Evolutionary conservation across 1,139 yeast genomes (phyloP), one percentile per base, ranked within the genome.

Genomic region (Suhomyces ambrosiae): DNA sequence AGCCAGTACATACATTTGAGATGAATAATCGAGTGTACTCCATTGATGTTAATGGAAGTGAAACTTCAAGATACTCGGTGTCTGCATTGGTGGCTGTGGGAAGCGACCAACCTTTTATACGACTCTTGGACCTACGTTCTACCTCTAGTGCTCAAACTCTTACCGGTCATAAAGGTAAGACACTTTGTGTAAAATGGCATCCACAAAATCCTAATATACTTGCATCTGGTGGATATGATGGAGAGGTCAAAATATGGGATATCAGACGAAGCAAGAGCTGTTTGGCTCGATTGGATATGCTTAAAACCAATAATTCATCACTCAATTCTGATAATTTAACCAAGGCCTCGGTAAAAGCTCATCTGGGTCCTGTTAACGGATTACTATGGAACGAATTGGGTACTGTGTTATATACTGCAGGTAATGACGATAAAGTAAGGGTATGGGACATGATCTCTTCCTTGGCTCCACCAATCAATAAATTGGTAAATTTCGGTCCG

Each of bases 211-310:
- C 76, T 2, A 63, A 82, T 48, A 42, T 85, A 13, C 65, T 87
- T 3, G 86, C 88, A 0, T 73, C 88, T 1, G 95, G 94, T 3
- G 92, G 94, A 6, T 71, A 76, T 22, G 90, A 85, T 50, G 95
- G 87, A 0, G 82, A 77, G 41, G 74, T 77, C 13, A 70, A 76
- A 37, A 57, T 80, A 0, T 81, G 96, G 96, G 96, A 87, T 53
- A 78, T 86, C 4, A 64, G 96, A 32, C 65, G 86, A 37, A 79
- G 87, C 32, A 68, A 73, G 12, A 76, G 85, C 23, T 83, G 89
- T 51, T 60, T 87, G 16, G 76, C 79, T 46, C 69, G 79, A 19
- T 63, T 82, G 46, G 90, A 82, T 52, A 71, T 74, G 74, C 46
- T 65, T 11, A 48, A 61, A 18, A 68, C 76, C 11, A 64, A 61